Evolutionary conservation across 768 basidiomycete species (phyloP), one percentile per base, ranked within the genome.

Genomic region (Boletus fagicola): DNA sequence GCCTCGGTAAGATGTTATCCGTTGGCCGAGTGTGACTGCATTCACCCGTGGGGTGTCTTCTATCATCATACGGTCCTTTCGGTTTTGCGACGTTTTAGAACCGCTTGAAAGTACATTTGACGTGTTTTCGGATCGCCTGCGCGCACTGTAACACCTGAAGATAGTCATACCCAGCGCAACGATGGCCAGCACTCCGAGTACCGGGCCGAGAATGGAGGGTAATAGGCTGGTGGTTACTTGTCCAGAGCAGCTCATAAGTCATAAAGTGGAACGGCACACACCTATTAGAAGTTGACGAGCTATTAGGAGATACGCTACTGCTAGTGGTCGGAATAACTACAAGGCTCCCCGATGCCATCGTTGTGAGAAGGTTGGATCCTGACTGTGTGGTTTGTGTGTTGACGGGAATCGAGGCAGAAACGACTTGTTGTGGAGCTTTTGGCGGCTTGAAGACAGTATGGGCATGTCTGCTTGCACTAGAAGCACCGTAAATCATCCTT

Each of bases 151-250:
- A 43, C 39, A 57, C 46, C 33, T 46, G n/a, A 55, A 45, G 48
- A 68, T 3, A 43, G 24, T 18, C 2, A 60, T 12, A 20, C 46
- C 44, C 15, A 68, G 46, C 16, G 31, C 54, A 50, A 60, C 11
- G 20, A 61, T 36, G 30, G 26, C 54, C 22, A 58, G 24, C 8
- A 48, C 11, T 20, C 52, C 59, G 13, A 68, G 39, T 22, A 63
- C 31, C 3, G 36, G 35, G 24, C 53, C 48, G 16, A 66, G 53
- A 53, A 68, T 62, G 16, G 46, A n/a, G 2, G 54, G 35, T 35
- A 62, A 46, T 26, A n/a, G 18, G 18, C 66, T 68, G 20, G 36
- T 16, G 38, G 22, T 45, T 49, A 16, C 33, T 49, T 20, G 49
- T 64, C 48, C 9, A 56, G 31, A 53, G 31, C 9, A 35, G 47